Percentiles rank a stretch among this genome's conserved stretches.
Conservation (phyloP, 495 filamentous ascomycete species). For the Penicillium soppii region DNA sequence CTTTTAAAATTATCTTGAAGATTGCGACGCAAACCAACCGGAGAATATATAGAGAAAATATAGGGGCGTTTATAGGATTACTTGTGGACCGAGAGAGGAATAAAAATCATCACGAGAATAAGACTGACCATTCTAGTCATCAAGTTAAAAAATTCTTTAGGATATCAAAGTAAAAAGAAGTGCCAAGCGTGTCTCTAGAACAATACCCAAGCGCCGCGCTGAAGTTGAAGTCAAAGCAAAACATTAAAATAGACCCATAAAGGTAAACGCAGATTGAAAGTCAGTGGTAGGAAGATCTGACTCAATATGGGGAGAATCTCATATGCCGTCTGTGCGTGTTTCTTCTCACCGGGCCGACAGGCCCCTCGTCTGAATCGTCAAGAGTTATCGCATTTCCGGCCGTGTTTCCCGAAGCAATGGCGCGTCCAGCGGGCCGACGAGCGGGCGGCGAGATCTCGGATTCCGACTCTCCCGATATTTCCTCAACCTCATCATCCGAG, state of each 20-base stretch:
- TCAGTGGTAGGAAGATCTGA: background rate
- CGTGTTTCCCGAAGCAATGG: background rate
- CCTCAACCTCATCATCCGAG: background rate
- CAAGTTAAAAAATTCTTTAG: background rate
- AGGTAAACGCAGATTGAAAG: background rate
- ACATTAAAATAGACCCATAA: background rate
- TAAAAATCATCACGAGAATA: too few species aligned
- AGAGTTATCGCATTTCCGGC: conserved; percentile 20
- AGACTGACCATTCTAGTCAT: background rate
- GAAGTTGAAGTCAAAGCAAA: background rate
- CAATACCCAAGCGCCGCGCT: conserved; percentile 6
- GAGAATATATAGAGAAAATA: too few species aligned
- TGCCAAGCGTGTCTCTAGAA: background rate
- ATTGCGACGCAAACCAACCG: too few species aligned
- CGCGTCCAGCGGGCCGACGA: background rate
- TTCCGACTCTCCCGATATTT: background rate
- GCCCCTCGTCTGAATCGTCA: conserved; percentile 30
- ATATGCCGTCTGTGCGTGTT: conserved; percentile 14
- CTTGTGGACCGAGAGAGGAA: too few species aligned
- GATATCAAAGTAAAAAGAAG: conserved; percentile 1
- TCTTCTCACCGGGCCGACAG: conserved; percentile 26
- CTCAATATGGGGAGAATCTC: conserved; percentile 27
- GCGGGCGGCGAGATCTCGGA: background rate
- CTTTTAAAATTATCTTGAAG: too few species aligned
- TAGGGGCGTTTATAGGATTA: too few species aligned